Evolutionary conservation across 1,139 yeast genomes (phyloP), one percentile per base, ranked within the genome.

Genomic region (Pichia sp.): DNA sequence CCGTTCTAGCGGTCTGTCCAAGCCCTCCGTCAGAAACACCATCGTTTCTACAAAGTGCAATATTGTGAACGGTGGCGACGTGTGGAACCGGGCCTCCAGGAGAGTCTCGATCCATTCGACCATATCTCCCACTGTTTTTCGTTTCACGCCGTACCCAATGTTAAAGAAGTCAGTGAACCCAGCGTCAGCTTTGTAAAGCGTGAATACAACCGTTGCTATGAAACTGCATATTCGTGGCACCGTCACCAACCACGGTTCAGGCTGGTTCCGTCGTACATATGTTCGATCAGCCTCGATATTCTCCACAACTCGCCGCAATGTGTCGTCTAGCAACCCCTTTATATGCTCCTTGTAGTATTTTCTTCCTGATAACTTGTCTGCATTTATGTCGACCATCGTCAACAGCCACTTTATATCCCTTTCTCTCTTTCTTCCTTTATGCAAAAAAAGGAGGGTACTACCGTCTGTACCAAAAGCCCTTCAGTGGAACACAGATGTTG

Each of bases 51-150:
- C 45, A 32, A 61, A 40, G 29, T 50, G 46, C 8, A 13, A 32
- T 5, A 61, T 59, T 2, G 63, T 61, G 41, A 57, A 61, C 7
- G 64, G 64, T 3, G 64, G 64, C 2, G 58, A 56, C 4, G 31
- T 36, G 4, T 23, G 4, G 31, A 61, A 60, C 10, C 38, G 36
- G 1, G 40, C 30, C 2, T 13, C 2, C 10, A 59, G 15, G 19
- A 42, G 30, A 5, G 43, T 13, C 11, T 49, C 49, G 2, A 58
- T 31, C 32, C 50, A 47, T 11, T 49, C 45, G 5, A 38, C 41
- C 8, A 55, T 40, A n/a, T 31, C 45, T 15, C 51, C 45, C n/a
- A 56, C 42, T 6, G 54, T 56, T 30, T 51, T 34, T 15, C 34
- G 11, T 8, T 8, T 44, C 10, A 11, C 40, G 11, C 32, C 49